Conservation (phyloP, 495 filamentous ascomycete species). For the Aspergillus funiculosus region DNA sequence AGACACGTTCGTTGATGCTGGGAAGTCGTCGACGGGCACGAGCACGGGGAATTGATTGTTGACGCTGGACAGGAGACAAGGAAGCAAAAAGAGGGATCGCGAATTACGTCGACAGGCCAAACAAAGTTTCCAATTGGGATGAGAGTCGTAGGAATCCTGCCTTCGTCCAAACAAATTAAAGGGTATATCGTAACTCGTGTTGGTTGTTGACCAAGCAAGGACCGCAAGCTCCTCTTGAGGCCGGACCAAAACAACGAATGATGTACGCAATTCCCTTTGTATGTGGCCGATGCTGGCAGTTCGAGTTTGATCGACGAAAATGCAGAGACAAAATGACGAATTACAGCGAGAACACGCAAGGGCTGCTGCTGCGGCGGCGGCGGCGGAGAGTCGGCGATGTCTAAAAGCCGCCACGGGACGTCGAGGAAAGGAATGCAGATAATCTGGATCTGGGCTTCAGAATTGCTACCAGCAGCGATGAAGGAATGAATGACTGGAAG, state of each 20-base stretch:
- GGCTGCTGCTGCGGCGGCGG: too few relatives aligned
- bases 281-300: conserved; percentile 2
- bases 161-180: conserved; percentile 2
- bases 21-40: conserved; percentile 16
- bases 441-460: conserved; percentile 14
- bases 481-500: conserved; percentile 7
- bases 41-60: conserved; percentile 19
- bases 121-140: conserved; percentile 7
- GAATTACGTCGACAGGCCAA: conserved; percentile 11
- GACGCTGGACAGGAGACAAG: conserved; percentile 8
- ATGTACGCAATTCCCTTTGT: not conserved
- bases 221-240: conserved; percentile 12
- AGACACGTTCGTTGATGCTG: conserved; percentile 14
- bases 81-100: conserved; percentile 6
- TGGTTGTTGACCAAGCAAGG: conserved; percentile 26
- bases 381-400: too few relatives aligned
- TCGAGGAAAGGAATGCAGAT: conserved; percentile 6
- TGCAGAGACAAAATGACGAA: conserved; percentile 10
- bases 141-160: conserved; percentile 12
- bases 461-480: conserved; percentile 12
- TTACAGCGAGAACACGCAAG: conserved; percentile 24
- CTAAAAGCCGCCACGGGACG: too few relatives aligned
- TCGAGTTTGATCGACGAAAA: conserved; percentile 14
- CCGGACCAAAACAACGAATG: not conserved
- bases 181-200: not conserved